These are phyloP conservation scores for Penicillium longicatenatum DNA, from an alignment of 495 filamentous ascomycete genomes.

Conservation along the genomic window DNA sequence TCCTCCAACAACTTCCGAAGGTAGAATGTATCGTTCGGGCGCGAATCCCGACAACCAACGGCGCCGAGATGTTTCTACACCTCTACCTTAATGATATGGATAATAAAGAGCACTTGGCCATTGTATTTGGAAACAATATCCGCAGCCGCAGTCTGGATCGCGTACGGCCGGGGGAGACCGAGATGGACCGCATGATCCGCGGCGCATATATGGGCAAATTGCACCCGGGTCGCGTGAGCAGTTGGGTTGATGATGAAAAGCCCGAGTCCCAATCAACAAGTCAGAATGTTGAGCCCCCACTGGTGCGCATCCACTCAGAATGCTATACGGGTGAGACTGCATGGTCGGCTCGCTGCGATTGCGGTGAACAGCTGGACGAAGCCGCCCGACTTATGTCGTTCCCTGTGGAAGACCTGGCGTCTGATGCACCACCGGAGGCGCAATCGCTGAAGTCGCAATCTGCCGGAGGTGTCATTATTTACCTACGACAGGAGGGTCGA, in stretches of 20 bases:
- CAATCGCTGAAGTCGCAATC: slow-evolving; percentile 52
- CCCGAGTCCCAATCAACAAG: slow-evolving; percentile 15
- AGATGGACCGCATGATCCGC: slow-evolving; percentile 93
- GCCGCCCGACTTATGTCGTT: slow-evolving; percentile 92
- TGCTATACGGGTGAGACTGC: slow-evolving; percentile 99
- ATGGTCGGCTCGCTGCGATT: slow-evolving; percentile 97
- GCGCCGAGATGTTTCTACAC: slow-evolving; percentile 96
- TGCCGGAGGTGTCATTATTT: slow-evolving; percentile 87
- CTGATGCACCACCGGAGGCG: slow-evolving; percentile 35
- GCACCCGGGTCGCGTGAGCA: slow-evolving; percentile 80
- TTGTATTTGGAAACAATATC: slow-evolving; percentile 89
- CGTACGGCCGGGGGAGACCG: slow-evolving; percentile 82
- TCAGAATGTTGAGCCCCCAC: slow-evolving; percentile 47
- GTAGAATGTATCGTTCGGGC: slow-evolving; percentile 84
- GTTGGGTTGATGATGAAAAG: slow-evolving; percentile 51
- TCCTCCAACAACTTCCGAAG: slow-evolving; percentile 68
- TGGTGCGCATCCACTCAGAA: slow-evolving; percentile 95
- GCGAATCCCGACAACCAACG: slow-evolving; percentile 82
- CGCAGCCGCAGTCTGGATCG: slow-evolving; percentile 78
- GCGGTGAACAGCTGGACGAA: slow-evolving; percentile 96
- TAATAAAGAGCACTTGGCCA: slow-evolving; percentile 96
- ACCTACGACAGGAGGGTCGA: slow-evolving; percentile 92
- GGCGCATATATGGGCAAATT: slow-evolving; percentile 89
- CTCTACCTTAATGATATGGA: slow-evolving; percentile 91
- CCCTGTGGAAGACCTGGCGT: slow-evolving; percentile 45